A percentile compares a stretch with the other conserved stretches of the same genome.
Evolutionary conservation across 257 asterid genomes (phyloP).

Genomic region (Solanum piurae): DNA sequence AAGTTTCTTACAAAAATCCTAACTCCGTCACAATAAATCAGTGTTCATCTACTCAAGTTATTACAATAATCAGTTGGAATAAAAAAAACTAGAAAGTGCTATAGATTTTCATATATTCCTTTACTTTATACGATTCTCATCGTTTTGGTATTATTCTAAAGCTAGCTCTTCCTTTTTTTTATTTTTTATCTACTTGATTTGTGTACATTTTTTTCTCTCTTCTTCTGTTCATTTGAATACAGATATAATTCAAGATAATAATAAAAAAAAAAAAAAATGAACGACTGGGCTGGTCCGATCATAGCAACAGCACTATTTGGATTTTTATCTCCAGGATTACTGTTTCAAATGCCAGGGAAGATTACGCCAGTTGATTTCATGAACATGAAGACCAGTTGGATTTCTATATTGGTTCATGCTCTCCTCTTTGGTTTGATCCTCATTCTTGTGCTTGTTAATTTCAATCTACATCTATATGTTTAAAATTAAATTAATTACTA

Average conservation of each 20-base stretch:
- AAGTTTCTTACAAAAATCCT: not conserved
- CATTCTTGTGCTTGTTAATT: conserved; percentile 50
- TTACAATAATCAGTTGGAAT: not conserved
- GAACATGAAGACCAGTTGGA: conserved; percentile 69
- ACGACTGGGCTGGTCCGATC: conserved; percentile 55
- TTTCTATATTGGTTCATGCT: conserved; percentile 53
- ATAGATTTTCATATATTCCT: not conserved
- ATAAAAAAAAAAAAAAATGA: conserved; percentile 21
- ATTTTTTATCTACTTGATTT: not conserved
- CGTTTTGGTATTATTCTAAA: not conserved
- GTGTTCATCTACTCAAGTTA: not conserved
- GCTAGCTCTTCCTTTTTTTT: not conserved
- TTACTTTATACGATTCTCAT: not conserved
- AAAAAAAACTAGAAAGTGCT: not conserved
- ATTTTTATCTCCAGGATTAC: conserved; percentile 56
- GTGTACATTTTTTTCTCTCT: not conserved
- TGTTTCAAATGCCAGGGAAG: conserved; percentile 79
- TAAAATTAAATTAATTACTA: conserved; percentile 4
- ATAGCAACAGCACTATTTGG: conserved; percentile 67
- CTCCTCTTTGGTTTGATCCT: conserved; percentile 73
- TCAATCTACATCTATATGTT: conserved; percentile 57
- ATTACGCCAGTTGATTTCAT: conserved; percentile 55
- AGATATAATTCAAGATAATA: not conserved
- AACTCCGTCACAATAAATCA: not conserved
- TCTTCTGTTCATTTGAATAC: not conserved